A percentile compares a stretch with the other conserved stretches of the same genome.
Conservation (phyloP, 495 filamentous ascomycete genomes). For the Tuber microsphaerosporum region DNA sequence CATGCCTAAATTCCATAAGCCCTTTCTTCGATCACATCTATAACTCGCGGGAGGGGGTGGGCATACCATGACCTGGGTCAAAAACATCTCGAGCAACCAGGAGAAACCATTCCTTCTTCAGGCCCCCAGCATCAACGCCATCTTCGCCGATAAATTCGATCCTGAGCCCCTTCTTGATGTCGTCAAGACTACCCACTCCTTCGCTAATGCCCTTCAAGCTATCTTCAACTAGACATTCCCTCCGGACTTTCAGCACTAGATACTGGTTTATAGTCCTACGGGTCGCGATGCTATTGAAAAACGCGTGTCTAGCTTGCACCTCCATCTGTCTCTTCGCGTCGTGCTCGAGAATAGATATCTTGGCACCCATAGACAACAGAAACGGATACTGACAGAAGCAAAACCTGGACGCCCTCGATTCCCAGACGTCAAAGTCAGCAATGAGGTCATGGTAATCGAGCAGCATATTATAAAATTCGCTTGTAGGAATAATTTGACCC, state of each 20-base stretch:
- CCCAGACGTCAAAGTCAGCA: constrained; percentile 85
- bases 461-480: constrained; percentile 78
- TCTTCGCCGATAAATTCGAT: constrained; percentile 87
- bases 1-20: constrained; percentile 53
- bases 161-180: constrained; percentile 85
- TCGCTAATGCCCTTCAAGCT: constrained; percentile 81
- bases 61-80: constrained; percentile 79
- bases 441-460: constrained; percentile 81
- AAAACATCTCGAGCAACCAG: constrained; percentile 86
- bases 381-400: constrained; percentile 93
- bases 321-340: constrained; percentile 91
- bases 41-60: constrained; percentile 8
- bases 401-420: constrained; percentile 65
- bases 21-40: constrained; percentile 14
- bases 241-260: constrained; percentile 67
- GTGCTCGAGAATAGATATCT: constrained; percentile 86
- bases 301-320: constrained; percentile 79
- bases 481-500: constrained; percentile 65
- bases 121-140: constrained; percentile 82
- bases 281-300: constrained; percentile 78
- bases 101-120: constrained; percentile 94
- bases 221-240: constrained; percentile 87
- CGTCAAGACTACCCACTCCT: constrained; percentile 74
- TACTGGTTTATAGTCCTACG: constrained; percentile 70
- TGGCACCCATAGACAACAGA: constrained; percentile 85